phyloP scores from a whole-genome alignment of 2,329 filamentous ascomycete species.

The Epichloe gansuensis region DNA sequence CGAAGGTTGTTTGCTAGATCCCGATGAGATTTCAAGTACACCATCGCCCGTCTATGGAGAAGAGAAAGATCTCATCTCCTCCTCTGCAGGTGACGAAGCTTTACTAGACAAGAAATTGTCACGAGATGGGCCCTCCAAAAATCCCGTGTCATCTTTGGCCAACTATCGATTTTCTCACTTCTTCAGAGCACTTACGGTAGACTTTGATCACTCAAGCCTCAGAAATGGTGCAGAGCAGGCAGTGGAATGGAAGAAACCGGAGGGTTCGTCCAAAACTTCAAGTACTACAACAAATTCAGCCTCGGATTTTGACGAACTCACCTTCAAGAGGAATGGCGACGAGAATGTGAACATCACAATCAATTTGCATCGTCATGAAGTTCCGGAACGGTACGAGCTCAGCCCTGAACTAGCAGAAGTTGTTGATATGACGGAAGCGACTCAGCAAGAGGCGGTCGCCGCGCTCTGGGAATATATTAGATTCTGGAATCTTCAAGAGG shows the following conservation, averaged over 20 bases:
- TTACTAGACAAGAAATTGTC: conserved; percentile 27
- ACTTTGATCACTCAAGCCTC: conserved; percentile 52
- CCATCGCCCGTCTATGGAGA: neutral
- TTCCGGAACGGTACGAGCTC: conserved; percentile 70
- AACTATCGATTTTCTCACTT: conserved; percentile 59
- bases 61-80: neutral
- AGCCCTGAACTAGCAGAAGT: conserved; percentile 71
- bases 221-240: conserved; percentile 40
- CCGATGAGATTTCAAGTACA: conserved; percentile 30
- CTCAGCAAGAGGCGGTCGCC: conserved; percentile 76
- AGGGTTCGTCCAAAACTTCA: conserved; percentile 35
- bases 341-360: conserved; percentile 87
- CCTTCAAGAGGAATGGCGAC: conserved; percentile 84
- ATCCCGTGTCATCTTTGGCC: conserved; percentile 11
- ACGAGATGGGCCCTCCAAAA: conserved; percentile 29
- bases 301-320: conserved; percentile 77
- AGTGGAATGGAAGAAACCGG: conserved; percentile 83
- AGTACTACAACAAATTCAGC: conserved; percentile 34
- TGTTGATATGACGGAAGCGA: conserved; percentile 75
- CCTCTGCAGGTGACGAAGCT: neutral
- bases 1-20: conserved; percentile 71
- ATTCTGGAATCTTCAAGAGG: conserved; percentile 73
- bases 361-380: conserved; percentile 73
- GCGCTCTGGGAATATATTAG: conserved; percentile 94
- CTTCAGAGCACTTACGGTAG: conserved; percentile 67